These are phyloP conservation scores for Plasmopara muralis DNA, from an alignment of 352 stramenopile species.

Conservation along the genomic window DNA sequence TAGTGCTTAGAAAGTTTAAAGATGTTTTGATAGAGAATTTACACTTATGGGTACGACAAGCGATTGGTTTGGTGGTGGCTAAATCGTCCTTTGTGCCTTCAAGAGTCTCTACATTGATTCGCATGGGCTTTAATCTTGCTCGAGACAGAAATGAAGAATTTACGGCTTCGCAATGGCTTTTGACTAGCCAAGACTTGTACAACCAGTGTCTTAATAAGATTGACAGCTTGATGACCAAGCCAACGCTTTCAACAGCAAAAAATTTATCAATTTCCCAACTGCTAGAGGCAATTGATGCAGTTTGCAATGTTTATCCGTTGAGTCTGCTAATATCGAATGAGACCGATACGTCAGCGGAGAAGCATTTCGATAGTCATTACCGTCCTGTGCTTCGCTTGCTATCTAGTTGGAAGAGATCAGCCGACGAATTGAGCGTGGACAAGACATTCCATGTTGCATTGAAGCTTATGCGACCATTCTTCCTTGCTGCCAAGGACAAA, in stretches of 20 bases:
- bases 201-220: conserved; percentile 26
- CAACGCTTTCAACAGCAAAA: conserved; percentile 16
- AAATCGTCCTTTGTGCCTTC: conserved; percentile 33
- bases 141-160: conserved; percentile 11
- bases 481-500: conserved; percentile 45
- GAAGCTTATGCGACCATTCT: conserved; percentile 42
- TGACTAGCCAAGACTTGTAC: conserved; percentile 32
- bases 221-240: conserved; percentile 16
- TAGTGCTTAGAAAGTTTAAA: conserved; percentile 23
- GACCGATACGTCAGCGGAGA: conserved; percentile 16
- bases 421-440: conserved; percentile 10
- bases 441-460: conserved; percentile 31
- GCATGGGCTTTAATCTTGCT: conserved; percentile 12
- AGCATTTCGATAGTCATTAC: conserved; percentile 45
- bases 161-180: conserved; percentile 28
- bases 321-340: conserved; percentile 15
- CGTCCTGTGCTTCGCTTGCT: conserved; percentile 33
- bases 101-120: conserved; percentile 27
- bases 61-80: conserved; percentile 20
- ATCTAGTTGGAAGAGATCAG: conserved; percentile 26
- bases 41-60: conserved; percentile 35
- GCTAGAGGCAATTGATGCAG: conserved; percentile 36
- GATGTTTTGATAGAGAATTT: conserved; percentile 25
- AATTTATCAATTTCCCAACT: conserved; percentile 24
- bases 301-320: conserved; percentile 36